A percentile compares a stretch with the other conserved stretches of the same genome.
Conservation (phyloP, 306 rosid species). For the Citrullus colocynthis region DNA sequence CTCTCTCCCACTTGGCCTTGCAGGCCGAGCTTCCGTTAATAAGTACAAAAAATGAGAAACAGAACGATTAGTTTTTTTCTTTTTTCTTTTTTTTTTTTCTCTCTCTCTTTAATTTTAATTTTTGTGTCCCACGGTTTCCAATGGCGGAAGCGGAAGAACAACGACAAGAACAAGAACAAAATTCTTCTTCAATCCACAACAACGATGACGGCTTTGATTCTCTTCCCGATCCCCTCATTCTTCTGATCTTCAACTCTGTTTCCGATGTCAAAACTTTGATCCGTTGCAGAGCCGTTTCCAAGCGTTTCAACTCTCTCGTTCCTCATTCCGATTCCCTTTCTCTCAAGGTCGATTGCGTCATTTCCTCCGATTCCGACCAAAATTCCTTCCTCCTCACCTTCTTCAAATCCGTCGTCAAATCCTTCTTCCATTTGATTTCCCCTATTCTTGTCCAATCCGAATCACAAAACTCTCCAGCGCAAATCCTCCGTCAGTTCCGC, state of each 20-base stretch:
- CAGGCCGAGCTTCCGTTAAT: neutral
- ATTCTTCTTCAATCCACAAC: neutral
- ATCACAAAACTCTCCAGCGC: slow-evolving; percentile 18
- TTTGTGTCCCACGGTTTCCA: neutral
- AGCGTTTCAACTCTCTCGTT: slow-evolving; percentile 35
- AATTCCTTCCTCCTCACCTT: slow-evolving; percentile 11
- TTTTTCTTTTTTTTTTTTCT: neutral
- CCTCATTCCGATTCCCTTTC: slow-evolving; percentile 28
- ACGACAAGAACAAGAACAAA: neutral
- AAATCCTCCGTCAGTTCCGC: slow-evolving; percentile 30
- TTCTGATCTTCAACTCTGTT: slow-evolving; percentile 32
- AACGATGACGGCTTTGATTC: slow-evolving; percentile 24
- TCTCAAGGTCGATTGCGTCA: slow-evolving; percentile 30
- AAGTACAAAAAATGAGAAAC: neutral
- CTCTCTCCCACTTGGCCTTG: neutral
- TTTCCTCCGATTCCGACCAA: slow-evolving; percentile 14
- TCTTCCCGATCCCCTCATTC: slow-evolving; percentile 29
- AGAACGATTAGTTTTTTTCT: neutral
- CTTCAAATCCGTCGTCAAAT: slow-evolving; percentile 19
- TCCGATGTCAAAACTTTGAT: slow-evolving; percentile 30
- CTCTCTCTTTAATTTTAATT: neutral
- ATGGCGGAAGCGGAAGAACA: neutral
- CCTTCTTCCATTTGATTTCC: slow-evolving; percentile 18
- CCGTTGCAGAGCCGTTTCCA: slow-evolving; percentile 32
- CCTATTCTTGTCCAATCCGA: neutral